phyloP scores from a whole-genome alignment of 83 land plant species.

The Larix sibirica region DNA sequence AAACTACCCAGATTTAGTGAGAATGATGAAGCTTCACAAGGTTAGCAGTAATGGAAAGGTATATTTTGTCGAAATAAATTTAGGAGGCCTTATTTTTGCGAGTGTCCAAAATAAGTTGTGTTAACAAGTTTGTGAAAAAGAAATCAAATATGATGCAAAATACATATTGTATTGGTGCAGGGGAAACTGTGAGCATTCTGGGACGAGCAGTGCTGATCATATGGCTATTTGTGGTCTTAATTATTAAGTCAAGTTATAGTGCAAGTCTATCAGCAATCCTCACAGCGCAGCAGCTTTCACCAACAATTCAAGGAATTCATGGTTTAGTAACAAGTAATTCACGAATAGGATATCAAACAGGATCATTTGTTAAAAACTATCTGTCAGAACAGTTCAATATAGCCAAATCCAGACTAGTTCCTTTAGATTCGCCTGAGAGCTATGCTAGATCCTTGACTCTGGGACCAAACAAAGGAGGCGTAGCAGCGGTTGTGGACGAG shows the following conservation, averaged over 20 bases:
- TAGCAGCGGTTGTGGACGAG: conserved; percentile 58
- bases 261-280: conserved; percentile 89
- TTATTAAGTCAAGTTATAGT: conserved; percentile 64
- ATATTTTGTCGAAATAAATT: too few relatives aligned
- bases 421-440: conserved; percentile 52
- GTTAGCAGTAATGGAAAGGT: too few relatives aligned
- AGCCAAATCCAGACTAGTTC: conserved; percentile 59
- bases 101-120: not conserved
- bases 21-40: too few relatives aligned
- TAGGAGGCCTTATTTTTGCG: too few relatives aligned
- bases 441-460: conserved; percentile 65
- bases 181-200: conserved; percentile 45
- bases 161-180: conserved; percentile 56
- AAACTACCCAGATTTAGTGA: too few relatives aligned
- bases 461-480: conserved; percentile 82
- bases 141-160: conserved; percentile 21
- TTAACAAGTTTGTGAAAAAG: too few relatives aligned
- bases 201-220: conserved; percentile 14
- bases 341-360: conserved; percentile 81
- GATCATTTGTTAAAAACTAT: conserved; percentile 87
- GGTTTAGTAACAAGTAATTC: conserved; percentile 53
- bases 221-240: too few relatives aligned
- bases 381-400: conserved; percentile 53
- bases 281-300: conserved; percentile 78
- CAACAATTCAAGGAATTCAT: conserved; percentile 74